Base-by-base conservation (phyloP, 2,329 filamentous ascomycete genomes). In the Tolypocladium paradoxum region DNA sequence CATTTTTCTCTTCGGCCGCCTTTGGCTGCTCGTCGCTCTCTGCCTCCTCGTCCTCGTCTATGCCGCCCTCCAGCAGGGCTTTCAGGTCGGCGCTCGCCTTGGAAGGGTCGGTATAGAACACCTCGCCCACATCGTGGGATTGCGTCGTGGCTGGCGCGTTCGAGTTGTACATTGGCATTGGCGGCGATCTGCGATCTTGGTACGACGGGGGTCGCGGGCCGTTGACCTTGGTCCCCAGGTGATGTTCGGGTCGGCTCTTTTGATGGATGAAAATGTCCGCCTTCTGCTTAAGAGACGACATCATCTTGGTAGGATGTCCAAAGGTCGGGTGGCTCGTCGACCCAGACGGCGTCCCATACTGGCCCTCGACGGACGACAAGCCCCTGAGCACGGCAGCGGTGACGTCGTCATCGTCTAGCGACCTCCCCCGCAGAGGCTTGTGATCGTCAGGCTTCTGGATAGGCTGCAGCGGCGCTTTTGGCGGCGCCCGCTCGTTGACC, bases 31-130 rank as follows among this genome's bases (percentile, higher is more conserved):
- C 72, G 45, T 70, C 71, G 50, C 70, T 74, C 4, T 72, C 72
- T 74, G 74, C 48, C 3, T 86, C 83, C 0, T 83, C 81, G 0
- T 87, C 84, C 16, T 88, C 86, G 51, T 91, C 87, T 69, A 92
- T 83, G 11, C 86, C 86, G 8, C 87, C 88, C 65, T 92, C 88
- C 1, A 93, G 75, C n/a, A 93, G 68, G 8, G 85, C 87, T 65
- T 93, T 93, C 58, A 93, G 76, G 59, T 92, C 88, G 48, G 84
- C 84, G 50, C 80, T 82, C 12, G 88, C 87, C 65, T 88, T 85
- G 54, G 75, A 74, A 0, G 85, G 81, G 58, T 91, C 87, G 6
- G 86, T 82, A 59, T 87, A 90, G 56, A 82, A 74, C 2, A 74
- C 70, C 52, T 74, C 71, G n/a, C 77, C 72, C n/a, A 65, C 68